A percentile compares a stretch with the other conserved stretches of the same genome.
phyloP scores from a whole-genome alignment of 176 grass and related monocot genomes.

The Phoenix roebelenii region DNA sequence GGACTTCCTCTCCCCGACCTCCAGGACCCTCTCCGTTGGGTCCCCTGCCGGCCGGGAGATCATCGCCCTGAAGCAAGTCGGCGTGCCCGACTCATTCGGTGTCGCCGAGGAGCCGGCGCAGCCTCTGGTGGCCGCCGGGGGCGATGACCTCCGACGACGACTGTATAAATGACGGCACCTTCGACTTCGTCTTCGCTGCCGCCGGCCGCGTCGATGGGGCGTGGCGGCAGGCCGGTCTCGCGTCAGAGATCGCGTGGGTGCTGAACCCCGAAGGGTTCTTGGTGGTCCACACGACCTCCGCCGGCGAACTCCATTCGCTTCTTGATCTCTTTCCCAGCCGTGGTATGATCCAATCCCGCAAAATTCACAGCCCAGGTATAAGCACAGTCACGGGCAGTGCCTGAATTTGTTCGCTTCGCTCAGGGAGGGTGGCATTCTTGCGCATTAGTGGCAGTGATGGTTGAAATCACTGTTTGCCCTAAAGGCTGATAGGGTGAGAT shows the following conservation, averaged over 20 bases:
- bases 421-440: too few relatives aligned
- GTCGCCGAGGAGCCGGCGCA: slow-evolving; percentile 34
- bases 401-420: too few relatives aligned
- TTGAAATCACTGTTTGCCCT: too few relatives aligned
- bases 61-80: slow-evolving; percentile 57
- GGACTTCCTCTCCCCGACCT: slow-evolving; percentile 38
- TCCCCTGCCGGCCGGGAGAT: slow-evolving; percentile 28
- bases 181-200: slow-evolving; percentile 43
- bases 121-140: slow-evolving; percentile 26
- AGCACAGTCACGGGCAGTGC: too few relatives aligned
- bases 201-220: slow-evolving; percentile 28
- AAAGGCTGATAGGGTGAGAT: too few relatives aligned
- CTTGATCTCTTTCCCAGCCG: slow-evolving; percentile 30
- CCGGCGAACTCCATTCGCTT: slow-evolving; percentile 36
- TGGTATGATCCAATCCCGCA: slow-evolving; percentile 26
- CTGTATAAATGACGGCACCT: slow-evolving; percentile 32
- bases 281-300: slow-evolving; percentile 39
- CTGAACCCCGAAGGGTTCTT: slow-evolving; percentile 37
- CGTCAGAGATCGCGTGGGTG: slow-evolving; percentile 36
- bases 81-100: slow-evolving; percentile 35
- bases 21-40: slow-evolving; percentile 34
- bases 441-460: too few relatives aligned
- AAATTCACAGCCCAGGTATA: slow-evolving; percentile 11
- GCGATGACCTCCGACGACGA: neutral
- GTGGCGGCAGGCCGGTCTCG: slow-evolving; percentile 26